phyloP scores from a whole-genome alignment of 176 grass and related monocot species.

The Eragrostis curvula region DNA sequence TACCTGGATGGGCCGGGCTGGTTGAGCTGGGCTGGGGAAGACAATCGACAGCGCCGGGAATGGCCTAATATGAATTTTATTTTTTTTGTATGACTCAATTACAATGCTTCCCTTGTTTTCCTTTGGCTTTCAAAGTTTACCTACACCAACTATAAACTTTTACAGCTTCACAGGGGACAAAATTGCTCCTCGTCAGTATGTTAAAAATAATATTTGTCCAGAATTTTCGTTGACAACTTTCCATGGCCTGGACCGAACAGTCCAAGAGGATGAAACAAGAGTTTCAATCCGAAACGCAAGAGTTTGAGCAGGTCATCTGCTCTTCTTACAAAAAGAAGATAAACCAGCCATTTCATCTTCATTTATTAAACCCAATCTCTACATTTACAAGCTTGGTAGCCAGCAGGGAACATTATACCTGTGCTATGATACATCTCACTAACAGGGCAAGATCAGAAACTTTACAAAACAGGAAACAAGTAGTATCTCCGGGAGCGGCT shows the following conservation, averaged over 20 bases:
- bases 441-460: conserved; percentile 45
- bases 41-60: too few species aligned
- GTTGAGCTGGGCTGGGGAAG: too few species aligned
- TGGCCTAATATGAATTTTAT: too few species aligned
- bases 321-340: not conserved
- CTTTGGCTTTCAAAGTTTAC: too few species aligned
- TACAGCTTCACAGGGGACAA: too few species aligned
- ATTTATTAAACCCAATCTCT: conserved; percentile 44
- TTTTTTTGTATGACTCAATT: too few species aligned
- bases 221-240: not conserved
- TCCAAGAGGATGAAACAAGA: not conserved
- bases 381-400: conserved; percentile 59
- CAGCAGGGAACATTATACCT: conserved; percentile 55
- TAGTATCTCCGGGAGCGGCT: not conserved
- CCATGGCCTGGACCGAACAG: not conserved
- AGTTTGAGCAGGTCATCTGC: not conserved
- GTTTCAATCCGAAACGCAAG: not conserved
- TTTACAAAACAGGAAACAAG: conserved; percentile 50
- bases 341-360: conserved; percentile 42
- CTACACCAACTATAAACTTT: too few species aligned
- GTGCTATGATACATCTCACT: conserved; percentile 59
- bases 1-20: too few species aligned
- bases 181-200: not conserved
- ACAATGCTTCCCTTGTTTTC: too few species aligned
- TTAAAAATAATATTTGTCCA: not conserved